Evolutionary conservation across 768 basidiomycete genomes (phyloP).

Genomic region (Amanita pallidorosea): DNA sequence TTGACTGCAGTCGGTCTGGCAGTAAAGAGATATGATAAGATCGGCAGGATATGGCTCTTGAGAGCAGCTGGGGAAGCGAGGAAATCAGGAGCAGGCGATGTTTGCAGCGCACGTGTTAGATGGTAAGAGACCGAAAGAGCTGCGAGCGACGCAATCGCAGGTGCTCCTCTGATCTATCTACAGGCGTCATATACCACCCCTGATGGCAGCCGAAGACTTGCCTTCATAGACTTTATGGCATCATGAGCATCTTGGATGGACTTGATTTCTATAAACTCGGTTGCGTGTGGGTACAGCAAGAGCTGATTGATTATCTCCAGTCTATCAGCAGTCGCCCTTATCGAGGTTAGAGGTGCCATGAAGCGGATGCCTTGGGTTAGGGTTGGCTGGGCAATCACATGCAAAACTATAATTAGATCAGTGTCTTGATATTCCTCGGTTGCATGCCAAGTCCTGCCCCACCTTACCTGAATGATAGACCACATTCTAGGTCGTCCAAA

Average conservation of each 20-base stretch:
- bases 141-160: slow-evolving; percentile 90
- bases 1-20: slow-evolving; percentile 97
- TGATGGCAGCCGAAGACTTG: slow-evolving; percentile 13
- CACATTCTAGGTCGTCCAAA: slow-evolving; percentile 83
- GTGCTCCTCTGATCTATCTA: slow-evolving; percentile 68
- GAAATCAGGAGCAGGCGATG: slow-evolving; percentile 39
- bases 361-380: slow-evolving; percentile 12
- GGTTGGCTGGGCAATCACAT: slow-evolving; percentile 13
- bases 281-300: slow-evolving; percentile 66
- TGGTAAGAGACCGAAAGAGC: slow-evolving; percentile 65
- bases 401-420: slow-evolving; percentile 4
- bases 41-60: slow-evolving; percentile 39
- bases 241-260: slow-evolving; percentile 79
- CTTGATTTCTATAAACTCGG: slow-evolving; percentile 54
- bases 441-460: slow-evolving; percentile 2
- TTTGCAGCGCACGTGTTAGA: slow-evolving; percentile 41
- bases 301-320: slow-evolving; percentile 90
- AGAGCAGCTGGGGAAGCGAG: slow-evolving; percentile 43
- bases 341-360: slow-evolving; percentile 24
- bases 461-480: slow-evolving; percentile 66
- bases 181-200: slow-evolving; percentile 4
- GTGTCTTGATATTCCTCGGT: slow-evolving; percentile 8
- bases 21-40: slow-evolving; percentile 66
- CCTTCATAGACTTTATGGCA: slow-evolving; percentile 96
- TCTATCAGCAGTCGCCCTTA: slow-evolving; percentile 26